Base-by-base conservation (phyloP, 164 flowering plant species). In the Sedum album region DNA sequence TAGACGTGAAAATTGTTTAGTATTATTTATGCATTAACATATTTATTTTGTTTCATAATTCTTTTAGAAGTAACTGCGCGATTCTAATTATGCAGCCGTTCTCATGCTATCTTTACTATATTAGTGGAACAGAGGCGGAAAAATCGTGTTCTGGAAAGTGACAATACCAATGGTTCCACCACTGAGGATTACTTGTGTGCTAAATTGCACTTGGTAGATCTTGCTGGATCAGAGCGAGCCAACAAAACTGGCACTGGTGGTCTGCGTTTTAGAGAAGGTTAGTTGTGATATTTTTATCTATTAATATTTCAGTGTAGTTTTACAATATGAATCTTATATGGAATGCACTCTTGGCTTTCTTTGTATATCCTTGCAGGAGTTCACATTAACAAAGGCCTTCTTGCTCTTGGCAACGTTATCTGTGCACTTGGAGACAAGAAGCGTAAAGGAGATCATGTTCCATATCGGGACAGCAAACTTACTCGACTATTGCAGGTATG, bases 401-500 rank as follows among this genome's bases (percentile, higher is more conserved):
- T 95, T 71, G 97, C 99, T 35, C 98, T 95, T 80, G 99, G 99
- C 57, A 95, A 95, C 76, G 99, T 95, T 62, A 95, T 95, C 66
- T 92, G 99, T 78, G 98, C 99, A 48, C 94, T 95, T 73, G 99
- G 99, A 48, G 99, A 95, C 82, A 97, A 95, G 71, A 95, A 92
- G 78, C 83, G 94, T 62, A 95, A 90, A 83, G 97, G 92, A 78
- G 80, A 78, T 49, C 96, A 92, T 76, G 97, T 95, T 75, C 99
- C 99, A 65, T 95, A 95, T 76, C 81, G 99, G 55, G 97, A 95
- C 67, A 95, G 99, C 80, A 95, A 95, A 84, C 93, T 95, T 57
- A 95, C 99, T 73, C 86, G 99, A 60, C 90, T 95, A 41, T 87
- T 95, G 77, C 99, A 95, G 99, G 99, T 94, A 77, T 69, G 75